Conservation (phyloP, 805 yeast genomes). For the Pichia rugopelliculosa region DNA sequence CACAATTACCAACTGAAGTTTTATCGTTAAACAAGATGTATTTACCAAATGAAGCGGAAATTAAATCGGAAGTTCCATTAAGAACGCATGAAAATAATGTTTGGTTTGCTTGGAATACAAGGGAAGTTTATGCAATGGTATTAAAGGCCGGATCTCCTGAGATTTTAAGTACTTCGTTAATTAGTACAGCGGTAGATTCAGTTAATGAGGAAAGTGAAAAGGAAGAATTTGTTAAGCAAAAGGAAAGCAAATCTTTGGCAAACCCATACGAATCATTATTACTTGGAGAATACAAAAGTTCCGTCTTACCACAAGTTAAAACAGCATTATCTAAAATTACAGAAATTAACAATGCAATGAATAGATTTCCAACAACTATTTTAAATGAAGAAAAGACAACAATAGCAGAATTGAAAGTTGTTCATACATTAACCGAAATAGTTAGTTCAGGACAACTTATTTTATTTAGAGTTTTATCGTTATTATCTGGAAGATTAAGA, state of each 20-base stretch:
- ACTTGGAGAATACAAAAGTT: neutral
- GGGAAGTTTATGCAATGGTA: slow-evolving; percentile 15
- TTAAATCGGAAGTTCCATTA: neutral
- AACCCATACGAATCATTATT: slow-evolving; percentile 9
- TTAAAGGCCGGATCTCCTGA: slow-evolving; percentile 1
- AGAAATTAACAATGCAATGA: slow-evolving; percentile 10
- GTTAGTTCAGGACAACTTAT: slow-evolving; percentile 14
- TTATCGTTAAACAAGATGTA: slow-evolving; percentile 14
- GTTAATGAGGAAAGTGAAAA: neutral
- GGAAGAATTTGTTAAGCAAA: neutral
- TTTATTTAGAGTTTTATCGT: slow-evolving; percentile 15
- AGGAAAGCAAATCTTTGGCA: neutral
- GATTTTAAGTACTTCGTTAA: slow-evolving; percentile 11
- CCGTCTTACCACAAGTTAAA: slow-evolving; percentile 9
- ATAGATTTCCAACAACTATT: neutral
- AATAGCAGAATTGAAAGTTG: slow-evolving; percentile 11
- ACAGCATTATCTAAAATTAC: slow-evolving; percentile 7
- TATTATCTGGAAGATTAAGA: slow-evolving; percentile 14
- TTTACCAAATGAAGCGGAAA: slow-evolving; percentile 4
- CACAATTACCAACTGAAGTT: slow-evolving; percentile 19
- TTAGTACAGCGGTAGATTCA: slow-evolving; percentile 1
- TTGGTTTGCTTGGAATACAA: slow-evolving; percentile 22
- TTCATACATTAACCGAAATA: slow-evolving; percentile 15
- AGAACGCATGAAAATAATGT: slow-evolving; percentile 15
- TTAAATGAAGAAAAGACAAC: slow-evolving; percentile 11